Evolutionary conservation across 2,329 filamentous ascomycete genomes (phyloP).

Genomic region (Stenocarpella maydis): DNA sequence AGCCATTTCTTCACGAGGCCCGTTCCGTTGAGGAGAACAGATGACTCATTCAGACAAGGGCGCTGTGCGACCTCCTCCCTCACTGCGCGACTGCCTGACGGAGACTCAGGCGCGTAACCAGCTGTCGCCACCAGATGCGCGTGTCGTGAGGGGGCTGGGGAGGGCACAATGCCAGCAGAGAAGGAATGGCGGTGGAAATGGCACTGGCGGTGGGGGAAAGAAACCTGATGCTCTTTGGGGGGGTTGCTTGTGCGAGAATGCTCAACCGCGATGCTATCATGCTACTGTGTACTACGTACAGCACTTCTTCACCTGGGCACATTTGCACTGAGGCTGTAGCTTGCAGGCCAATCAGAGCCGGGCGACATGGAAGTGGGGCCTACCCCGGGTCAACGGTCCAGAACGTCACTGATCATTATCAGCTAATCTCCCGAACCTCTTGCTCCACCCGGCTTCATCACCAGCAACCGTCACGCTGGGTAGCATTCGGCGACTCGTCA

Average conservation of each 20-base stretch:
- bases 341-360: not conserved
- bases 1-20: not conserved
- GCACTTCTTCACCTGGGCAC: not conserved
- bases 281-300: not conserved
- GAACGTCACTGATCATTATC: no score
- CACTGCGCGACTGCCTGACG: no score
- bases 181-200: not conserved
- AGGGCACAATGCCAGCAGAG: not conserved
- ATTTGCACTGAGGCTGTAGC: not conserved
- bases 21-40: not conserved
- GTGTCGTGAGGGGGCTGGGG: not conserved
- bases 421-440: not conserved
- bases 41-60: conserved; percentile 16
- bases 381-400: conserved; percentile 9
- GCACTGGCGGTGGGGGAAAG: not conserved
- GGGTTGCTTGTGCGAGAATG: conserved; percentile 4
- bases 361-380: not conserved
- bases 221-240: conserved; percentile 7
- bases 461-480: not conserved
- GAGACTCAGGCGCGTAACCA: not conserved
- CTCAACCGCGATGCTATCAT: conserved; percentile 13
- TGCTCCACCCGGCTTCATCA: not conserved
- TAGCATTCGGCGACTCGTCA: conserved; percentile 11
- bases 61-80: not conserved
- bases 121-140: not conserved